Conservation (phyloP, 768 basidiomycete species). For the Crucibulum laeve region DNA sequence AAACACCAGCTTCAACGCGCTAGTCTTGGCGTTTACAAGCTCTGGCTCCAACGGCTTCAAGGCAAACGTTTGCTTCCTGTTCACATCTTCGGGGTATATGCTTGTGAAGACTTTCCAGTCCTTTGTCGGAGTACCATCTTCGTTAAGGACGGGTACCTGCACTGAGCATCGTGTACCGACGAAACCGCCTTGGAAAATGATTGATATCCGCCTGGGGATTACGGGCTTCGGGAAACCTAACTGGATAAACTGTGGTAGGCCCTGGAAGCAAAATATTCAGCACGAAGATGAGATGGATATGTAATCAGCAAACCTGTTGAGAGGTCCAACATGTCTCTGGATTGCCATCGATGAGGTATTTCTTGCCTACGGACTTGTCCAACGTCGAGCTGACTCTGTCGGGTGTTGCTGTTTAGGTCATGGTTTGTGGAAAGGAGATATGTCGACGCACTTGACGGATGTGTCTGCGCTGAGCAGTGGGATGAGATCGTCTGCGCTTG, state of each 20-base stretch:
- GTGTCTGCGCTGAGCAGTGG: conserved; percentile 41
- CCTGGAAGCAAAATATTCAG: conserved; percentile 33
- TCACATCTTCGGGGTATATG: conserved; percentile 79
- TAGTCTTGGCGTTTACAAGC: conserved; percentile 26
- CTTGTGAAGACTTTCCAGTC: conserved; percentile 49
- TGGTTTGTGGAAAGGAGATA: background rate
- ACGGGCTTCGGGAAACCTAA: conserved; percentile 52
- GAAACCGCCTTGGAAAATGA: conserved; percentile 87
- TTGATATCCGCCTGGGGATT: conserved; percentile 46
- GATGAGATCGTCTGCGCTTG: conserved; percentile 18
- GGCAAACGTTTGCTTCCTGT: conserved; percentile 66
- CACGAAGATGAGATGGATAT: background rate
- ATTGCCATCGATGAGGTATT: conserved; percentile 61
- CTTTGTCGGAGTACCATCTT: conserved; percentile 15
- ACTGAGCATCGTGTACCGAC: conserved; percentile 66
- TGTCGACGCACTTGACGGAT: conserved; percentile 43
- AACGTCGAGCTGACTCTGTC: conserved; percentile 76
- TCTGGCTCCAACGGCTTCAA: conserved; percentile 25
- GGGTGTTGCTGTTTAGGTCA: background rate
- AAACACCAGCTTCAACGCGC: conserved; percentile 62
- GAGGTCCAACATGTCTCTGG: conserved; percentile 87
- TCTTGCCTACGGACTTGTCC: conserved; percentile 71
- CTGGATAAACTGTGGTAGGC: conserved; percentile 73
- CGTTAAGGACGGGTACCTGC: conserved; percentile 26
- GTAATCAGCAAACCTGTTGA: conserved; percentile 48